phyloP scores from a whole-genome alignment of 345 rosid genomes.

The Clausena lansium region DNA sequence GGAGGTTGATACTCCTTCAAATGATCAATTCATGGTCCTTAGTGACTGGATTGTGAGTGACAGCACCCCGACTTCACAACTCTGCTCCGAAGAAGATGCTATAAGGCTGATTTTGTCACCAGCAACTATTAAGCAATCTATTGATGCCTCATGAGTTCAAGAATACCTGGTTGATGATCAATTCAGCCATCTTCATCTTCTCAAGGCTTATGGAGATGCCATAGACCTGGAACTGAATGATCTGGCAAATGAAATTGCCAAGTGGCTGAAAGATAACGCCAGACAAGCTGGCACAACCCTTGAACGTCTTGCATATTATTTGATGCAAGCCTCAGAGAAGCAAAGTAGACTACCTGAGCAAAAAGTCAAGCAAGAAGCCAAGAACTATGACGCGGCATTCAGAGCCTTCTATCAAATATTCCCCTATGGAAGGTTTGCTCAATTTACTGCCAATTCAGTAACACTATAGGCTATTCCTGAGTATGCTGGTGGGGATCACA shows the following conservation, averaged over 20 bases:
- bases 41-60: slow-evolving; percentile 15
- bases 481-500: slow-evolving; percentile 19
- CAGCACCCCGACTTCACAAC: slow-evolving; percentile 4
- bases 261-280: slow-evolving; percentile 24
- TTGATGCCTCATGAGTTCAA: slow-evolving; percentile 3
- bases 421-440: slow-evolving; percentile 43
- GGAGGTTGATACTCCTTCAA: not conserved
- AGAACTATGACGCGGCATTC: slow-evolving; percentile 32
- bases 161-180: slow-evolving; percentile 23
- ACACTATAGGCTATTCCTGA: slow-evolving; percentile 35
- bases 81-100: slow-evolving; percentile 17
- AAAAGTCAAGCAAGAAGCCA: slow-evolving; percentile 32
- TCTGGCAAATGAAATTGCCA: slow-evolving; percentile 22
- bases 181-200: slow-evolving; percentile 29
- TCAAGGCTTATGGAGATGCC: slow-evolving; percentile 49
- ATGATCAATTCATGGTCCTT: slow-evolving; percentile 12
- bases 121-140: slow-evolving; percentile 7
- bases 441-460: slow-evolving; percentile 43
- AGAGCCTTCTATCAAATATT: slow-evolving; percentile 38
- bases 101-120: slow-evolving; percentile 15
- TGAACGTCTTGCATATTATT: slow-evolving; percentile 29
- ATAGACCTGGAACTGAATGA: slow-evolving; percentile 28
- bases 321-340: slow-evolving; percentile 28
- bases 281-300: slow-evolving; percentile 24
- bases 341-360: slow-evolving; percentile 18